These are phyloP conservation scores for Fagopyrum tataricum DNA, from an alignment of 148 eudicot genomes.

Conservation along the genomic window DNA sequence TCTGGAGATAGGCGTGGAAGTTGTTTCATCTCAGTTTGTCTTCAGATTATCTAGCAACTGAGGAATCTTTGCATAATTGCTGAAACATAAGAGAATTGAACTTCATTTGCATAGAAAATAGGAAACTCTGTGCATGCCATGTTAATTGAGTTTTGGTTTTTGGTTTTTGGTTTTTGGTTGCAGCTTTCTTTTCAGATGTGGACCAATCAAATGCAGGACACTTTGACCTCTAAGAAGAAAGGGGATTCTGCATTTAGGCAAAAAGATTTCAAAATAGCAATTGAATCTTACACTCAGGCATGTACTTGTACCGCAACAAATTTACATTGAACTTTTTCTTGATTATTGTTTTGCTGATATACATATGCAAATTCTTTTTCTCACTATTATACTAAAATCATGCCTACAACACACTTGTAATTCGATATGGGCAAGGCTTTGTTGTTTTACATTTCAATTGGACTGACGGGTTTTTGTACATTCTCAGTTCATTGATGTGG, in stretches of 20 bases:
- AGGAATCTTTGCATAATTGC: not conserved
- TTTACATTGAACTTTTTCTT: not conserved
- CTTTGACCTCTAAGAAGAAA: conserved; percentile 80
- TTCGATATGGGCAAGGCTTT: too few relatives aligned
- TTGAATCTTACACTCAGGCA: conserved; percentile 77
- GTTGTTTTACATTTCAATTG: too few relatives aligned
- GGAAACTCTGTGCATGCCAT: not conserved
- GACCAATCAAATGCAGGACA: conserved; percentile 98
- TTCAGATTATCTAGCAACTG: not conserved
- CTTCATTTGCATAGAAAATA: not conserved
- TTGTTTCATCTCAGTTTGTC: too few relatives aligned
- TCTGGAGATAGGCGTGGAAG: not conserved
- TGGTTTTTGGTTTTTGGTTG: conserved; percentile 12
- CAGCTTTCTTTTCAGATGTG: conserved; percentile 99
- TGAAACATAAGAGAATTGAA: not conserved
- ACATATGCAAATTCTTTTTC: not conserved
- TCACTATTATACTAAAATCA: not conserved
- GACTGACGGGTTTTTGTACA: not conserved
- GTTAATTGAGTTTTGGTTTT: not conserved
- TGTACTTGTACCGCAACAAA: not conserved
- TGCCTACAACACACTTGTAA: not conserved
- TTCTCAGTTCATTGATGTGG: conserved; percentile 77
- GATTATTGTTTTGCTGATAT: not conserved
- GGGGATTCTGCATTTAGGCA: conserved; percentile 86
- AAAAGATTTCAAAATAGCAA: conserved; percentile 71